Evolutionary conservation across 257 asterid genomes (phyloP).

Genomic region (Scutellaria baicalensis): DNA sequence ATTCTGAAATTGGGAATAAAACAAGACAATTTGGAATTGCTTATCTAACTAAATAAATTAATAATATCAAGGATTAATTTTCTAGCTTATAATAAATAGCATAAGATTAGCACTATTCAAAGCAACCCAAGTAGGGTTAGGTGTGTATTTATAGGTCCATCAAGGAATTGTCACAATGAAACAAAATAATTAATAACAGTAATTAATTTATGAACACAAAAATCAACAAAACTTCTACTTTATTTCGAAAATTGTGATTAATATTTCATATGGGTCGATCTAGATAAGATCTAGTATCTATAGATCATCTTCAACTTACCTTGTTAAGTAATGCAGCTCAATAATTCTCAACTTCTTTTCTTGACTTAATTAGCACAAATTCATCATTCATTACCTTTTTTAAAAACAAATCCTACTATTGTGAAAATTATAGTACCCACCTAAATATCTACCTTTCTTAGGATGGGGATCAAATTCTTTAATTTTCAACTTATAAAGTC

Average conservation of each 20-base stretch:
- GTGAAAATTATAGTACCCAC: slow-evolving; percentile 9
- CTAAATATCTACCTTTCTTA: slow-evolving; percentile 13
- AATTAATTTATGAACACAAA: slow-evolving; percentile 1
- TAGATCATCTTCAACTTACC: slow-evolving; percentile 11
- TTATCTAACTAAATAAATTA: neutral
- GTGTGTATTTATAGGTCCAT: slow-evolving; percentile 5
- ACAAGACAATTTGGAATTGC: neutral
- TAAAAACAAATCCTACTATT: slow-evolving; percentile 2
- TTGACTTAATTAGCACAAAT: slow-evolving; percentile 2
- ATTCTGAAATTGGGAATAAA: neutral
- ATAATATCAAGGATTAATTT: neutral
- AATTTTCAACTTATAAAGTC: slow-evolving; percentile 7
- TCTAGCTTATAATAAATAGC: neutral
- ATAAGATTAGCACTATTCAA: neutral
- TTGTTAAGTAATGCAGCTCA: slow-evolving; percentile 16
- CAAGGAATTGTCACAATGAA: slow-evolving; percentile 14
- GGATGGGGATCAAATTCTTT: slow-evolving; percentile 3
- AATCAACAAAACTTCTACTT: neutral
- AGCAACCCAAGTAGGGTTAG: slow-evolving; percentile 16
- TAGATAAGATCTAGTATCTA: neutral
- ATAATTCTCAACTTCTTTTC: slow-evolving; percentile 17
- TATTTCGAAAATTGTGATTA: neutral
- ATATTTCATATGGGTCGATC: neutral
- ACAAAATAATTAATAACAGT: neutral
- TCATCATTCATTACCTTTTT: slow-evolving; percentile 12